Evolutionary conservation across 202 grass and related monocot species (phyloP).

Genomic region (Dendrocalamus latiflorus): DNA sequence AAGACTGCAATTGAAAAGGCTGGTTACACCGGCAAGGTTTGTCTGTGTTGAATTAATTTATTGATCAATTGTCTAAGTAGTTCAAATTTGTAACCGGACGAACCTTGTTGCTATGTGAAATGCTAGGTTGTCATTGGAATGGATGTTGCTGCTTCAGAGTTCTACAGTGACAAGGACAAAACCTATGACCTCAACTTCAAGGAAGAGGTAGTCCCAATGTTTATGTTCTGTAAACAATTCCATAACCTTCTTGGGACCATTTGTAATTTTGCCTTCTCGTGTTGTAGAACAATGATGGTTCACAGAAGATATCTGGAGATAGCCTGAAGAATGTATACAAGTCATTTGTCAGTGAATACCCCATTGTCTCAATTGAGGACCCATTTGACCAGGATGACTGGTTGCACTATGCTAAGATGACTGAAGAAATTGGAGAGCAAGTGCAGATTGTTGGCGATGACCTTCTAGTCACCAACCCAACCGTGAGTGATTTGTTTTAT

Average conservation of each 20-base stretch:
- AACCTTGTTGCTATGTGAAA: background rate
- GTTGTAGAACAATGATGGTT: slow-evolving; percentile 83
- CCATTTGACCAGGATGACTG: slow-evolving; percentile 98
- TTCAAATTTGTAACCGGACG: background rate
- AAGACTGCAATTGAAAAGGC: slow-evolving; percentile 88
- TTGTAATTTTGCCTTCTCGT: background rate
- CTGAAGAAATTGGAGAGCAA: slow-evolving; percentile 69
- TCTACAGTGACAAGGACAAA: slow-evolving; percentile 81
- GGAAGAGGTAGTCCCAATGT: slow-evolving; percentile 50
- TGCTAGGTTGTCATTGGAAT: slow-evolving; percentile 84
- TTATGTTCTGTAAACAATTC: background rate
- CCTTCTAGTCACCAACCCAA: slow-evolving; percentile 93
- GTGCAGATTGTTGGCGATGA: slow-evolving; percentile 96
- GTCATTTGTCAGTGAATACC: slow-evolving; percentile 77
- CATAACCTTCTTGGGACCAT: background rate
- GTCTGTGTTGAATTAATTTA: background rate
- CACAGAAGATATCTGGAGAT: slow-evolving; percentile 91
- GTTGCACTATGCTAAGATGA: slow-evolving; percentile 91
- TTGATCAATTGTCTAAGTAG: background rate
- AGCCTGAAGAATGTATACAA: slow-evolving; percentile 96
- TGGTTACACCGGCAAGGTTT: slow-evolving; percentile 91
- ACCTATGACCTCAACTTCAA: slow-evolving; percentile 99
- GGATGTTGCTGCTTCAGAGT: slow-evolving; percentile 98
- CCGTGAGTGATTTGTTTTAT: slow-evolving; percentile 30
- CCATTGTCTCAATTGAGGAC: slow-evolving; percentile 91